Evolutionary conservation across 306 rosid genomes (phyloP).

Genomic region (Crotalaria pallida): DNA sequence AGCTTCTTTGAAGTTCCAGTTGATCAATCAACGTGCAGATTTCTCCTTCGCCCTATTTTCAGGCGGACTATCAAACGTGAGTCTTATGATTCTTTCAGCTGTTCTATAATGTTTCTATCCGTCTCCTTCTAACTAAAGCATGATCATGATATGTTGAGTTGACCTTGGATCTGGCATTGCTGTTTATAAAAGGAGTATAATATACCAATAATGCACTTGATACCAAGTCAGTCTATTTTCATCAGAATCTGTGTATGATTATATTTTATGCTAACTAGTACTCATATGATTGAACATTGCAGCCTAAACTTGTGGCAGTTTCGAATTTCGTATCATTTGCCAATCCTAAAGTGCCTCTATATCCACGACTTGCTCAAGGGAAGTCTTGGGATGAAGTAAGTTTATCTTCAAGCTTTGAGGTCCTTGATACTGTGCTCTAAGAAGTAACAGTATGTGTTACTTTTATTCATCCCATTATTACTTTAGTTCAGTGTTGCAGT

Average conservation of each 20-base stretch:
- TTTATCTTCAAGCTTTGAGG: conserved; percentile 9
- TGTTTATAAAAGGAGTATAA: not conserved
- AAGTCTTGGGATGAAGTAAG: conserved; percentile 86
- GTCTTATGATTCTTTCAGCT: conserved; percentile 21
- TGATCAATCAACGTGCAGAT: conserved; percentile 88
- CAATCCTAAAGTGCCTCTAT: conserved; percentile 81
- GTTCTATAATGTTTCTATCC: conserved; percentile 1
- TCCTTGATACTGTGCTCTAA: conserved; percentile 4
- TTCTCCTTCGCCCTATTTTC: conserved; percentile 81
- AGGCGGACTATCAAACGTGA: conserved; percentile 57
- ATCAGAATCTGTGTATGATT: not conserved
- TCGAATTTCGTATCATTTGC: conserved; percentile 65
- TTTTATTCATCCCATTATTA: not conserved
- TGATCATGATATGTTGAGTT: not conserved
- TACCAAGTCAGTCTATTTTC: no score
- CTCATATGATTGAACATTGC: conserved; percentile 20
- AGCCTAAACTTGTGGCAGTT: conserved; percentile 74
- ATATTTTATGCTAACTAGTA: conserved; percentile 19
- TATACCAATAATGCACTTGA: not conserved
- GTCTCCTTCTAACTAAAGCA: not conserved
- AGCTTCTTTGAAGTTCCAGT: conserved; percentile 45
- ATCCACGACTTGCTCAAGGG: conserved; percentile 92
- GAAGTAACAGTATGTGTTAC: not conserved
- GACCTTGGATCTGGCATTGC: no score
- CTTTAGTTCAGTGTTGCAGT: no score